Evolutionary conservation across 2,329 filamentous ascomycete genomes (phyloP).

Genomic region (Hypoxylon rubiginosum): DNA sequence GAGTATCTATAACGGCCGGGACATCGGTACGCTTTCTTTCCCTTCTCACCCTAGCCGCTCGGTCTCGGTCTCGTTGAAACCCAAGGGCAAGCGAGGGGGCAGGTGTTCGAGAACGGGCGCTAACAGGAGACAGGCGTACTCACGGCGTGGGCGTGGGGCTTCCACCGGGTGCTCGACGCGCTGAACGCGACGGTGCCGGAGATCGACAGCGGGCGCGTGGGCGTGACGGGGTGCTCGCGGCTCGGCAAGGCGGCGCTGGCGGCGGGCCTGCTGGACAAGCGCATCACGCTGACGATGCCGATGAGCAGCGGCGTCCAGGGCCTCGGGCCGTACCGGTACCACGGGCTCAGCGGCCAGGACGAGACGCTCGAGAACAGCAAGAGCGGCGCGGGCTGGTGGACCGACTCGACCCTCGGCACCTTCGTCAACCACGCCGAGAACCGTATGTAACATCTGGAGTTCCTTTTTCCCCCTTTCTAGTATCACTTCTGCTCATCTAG

Average conservation of each 20-base stretch:
- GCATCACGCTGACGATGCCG: constrained; percentile 67
- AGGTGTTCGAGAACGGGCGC: not conserved
- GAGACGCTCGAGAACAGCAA: constrained; percentile 64
- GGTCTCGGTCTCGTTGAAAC: not conserved
- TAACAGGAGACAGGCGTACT: constrained; percentile 57
- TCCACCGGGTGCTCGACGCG: constrained; percentile 66
- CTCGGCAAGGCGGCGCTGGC: constrained; percentile 68
- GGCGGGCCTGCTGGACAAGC: constrained; percentile 64
- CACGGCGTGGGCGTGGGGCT: constrained; percentile 69
- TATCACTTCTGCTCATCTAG: too few relatives aligned
- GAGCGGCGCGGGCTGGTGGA: constrained; percentile 69
- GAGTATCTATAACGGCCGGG: constrained; percentile 62
- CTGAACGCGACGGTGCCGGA: constrained; percentile 62
- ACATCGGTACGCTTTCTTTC: constrained; percentile 57
- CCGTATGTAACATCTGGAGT: too few relatives aligned
- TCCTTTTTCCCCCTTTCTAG: too few relatives aligned
- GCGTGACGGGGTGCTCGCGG: constrained; percentile 67
- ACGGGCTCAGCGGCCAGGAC: constrained; percentile 60
- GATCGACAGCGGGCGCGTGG: constrained; percentile 58
- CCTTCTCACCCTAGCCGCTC: not conserved
- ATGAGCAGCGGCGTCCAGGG: constrained; percentile 70
- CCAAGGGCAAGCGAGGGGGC: not conserved
- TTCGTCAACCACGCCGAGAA: constrained; percentile 67
- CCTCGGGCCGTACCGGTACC: constrained; percentile 66
- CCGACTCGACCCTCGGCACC: constrained; percentile 65